Base-by-base conservation (phyloP, 2,329 filamentous ascomycete genomes). In the Lecanicillium sp. region DNA sequence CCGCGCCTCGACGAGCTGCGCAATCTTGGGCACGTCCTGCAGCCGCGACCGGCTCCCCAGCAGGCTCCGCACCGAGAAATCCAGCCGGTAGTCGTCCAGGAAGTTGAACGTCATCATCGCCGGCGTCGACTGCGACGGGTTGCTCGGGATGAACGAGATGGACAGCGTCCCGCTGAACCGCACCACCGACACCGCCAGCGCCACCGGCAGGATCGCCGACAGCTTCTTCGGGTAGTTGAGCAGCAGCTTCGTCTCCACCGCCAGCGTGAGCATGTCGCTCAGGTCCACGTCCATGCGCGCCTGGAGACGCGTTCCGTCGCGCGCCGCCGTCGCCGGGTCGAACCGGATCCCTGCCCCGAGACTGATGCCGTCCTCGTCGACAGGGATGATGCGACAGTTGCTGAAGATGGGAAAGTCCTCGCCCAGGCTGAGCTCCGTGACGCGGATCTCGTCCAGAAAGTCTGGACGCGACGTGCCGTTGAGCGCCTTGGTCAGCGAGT, bases 331-430 rank as follows among this genome's bases (percentile, higher is more conserved):
- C 44, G 70, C 72, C 4, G 73, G 68, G 50, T 78, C 73, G 36
- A 78, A 72, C n/a, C 69, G 72, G 53, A 69, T 72, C 14, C 74
- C 71, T 21, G 65, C 64, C 48, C 69, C 75, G 29, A 84, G 69
- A 37, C 70, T 74, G 29, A 83, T 66, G 1, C 85, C 86, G 64
- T 90, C 85, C 56, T 91, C 87, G 58, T 88, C 84, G 0, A 96
- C 87, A 2, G 90, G 89, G 52, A 96, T 96, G 48, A 98, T 86
- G 51, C 93, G 83, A 62, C 93, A 97, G 66, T 98, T 98, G 71
- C 90, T 96, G 66, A 98, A 95, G 45, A 98, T 98, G 23, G 93
- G 93, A 55, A 97, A 98, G 59, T 98, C 93, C 59, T 98, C 93
- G 24, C 93, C 93, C 4, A 98, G 73, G 43, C 86, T 94, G 51